Base-by-base conservation (phyloP, 257 asterid species). In the Dorcoceras hygrometricum region DNA sequence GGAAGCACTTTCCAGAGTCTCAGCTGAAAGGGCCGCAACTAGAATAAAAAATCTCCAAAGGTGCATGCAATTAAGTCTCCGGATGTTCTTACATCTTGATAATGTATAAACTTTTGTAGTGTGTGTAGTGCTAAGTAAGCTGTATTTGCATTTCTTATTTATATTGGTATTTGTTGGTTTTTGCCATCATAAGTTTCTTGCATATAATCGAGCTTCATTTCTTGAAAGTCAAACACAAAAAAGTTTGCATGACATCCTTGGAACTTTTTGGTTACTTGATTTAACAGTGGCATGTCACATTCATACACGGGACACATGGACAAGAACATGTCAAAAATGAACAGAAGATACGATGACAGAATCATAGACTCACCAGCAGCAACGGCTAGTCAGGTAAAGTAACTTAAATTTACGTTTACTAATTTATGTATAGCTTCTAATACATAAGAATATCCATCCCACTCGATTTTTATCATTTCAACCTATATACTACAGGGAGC, bases 1-100 rank as follows among this genome's bases (percentile, higher is more conserved):
- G 78, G 98, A 87, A 65, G 95, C 89, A 23, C 82, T 91, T 76
- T 86, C 92, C 71, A 88, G 91, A 74, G 89, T 85, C 77, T 81
- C 96, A 59, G 86, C 86, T 26, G 87, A 84, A 51, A 76, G 82
- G 80, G 80, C 82, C n/a, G 83, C 82, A 55, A 68, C 79, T 62
- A 76, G 91, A 79, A 82, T 72, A 57, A 86, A 86, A 71, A 86
- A 82, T 79, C 76, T 73, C 67, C 81, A 83, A 86, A 74, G 95
- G 96, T 87, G 59, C 26, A 58, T n/a, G n/a, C n/a, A n/a, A n/a
- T 23, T 39, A 58, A 20, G 23, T 26, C 51, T 53, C 12, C 19
- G 23, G 61, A 19, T 64, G 27, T 14, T n/a, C 34, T 12, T 34
- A 34, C 16, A 8, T 43, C 51, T 43, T 43, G 19, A 12, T 43